Percentiles rank a stretch among this genome's conserved stretches.
phyloP scores from a whole-genome alignment of 2,329 filamentous ascomycete genomes.

The Hymenoscyphus albidus region DNA sequence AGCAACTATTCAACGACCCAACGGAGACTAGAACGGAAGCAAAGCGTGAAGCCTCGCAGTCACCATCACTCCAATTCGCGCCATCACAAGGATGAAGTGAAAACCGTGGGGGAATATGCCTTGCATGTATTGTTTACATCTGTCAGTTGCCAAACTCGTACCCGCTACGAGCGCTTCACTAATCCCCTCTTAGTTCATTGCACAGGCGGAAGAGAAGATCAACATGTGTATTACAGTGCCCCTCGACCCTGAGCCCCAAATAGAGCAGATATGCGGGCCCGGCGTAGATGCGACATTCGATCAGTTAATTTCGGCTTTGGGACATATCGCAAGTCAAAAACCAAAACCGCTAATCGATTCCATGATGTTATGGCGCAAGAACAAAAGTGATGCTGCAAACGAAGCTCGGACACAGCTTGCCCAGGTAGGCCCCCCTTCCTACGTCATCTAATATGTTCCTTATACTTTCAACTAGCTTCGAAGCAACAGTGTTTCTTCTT shows the following conservation, averaged over 20 bases:
- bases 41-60: conserved; percentile 63
- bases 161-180: conserved; percentile 28
- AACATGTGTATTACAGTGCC: conserved; percentile 79
- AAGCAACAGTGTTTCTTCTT: conserved; percentile 18
- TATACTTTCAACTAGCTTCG: conserved; percentile 21
- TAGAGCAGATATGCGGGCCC: conserved; percentile 87
- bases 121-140: conserved; percentile 95
- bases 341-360: conserved; percentile 94
- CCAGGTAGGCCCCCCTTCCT: conserved; percentile 36
- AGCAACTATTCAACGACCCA: conserved; percentile 43
- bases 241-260: conserved; percentile 74
- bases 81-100: conserved; percentile 65
- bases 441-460: conserved; percentile 1
- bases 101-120: conserved; percentile 97
- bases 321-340: conserved; percentile 90
- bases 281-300: conserved; percentile 88
- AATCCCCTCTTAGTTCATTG: conserved; percentile 65
- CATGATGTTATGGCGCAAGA: conserved; percentile 97
- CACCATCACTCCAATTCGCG: conserved; percentile 64
- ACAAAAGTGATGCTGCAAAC: conserved; percentile 84
- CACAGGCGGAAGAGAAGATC: conserved; percentile 94
- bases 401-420: conserved; percentile 59
- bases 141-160: conserved; percentile 44
- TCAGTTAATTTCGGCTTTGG: conserved; percentile 86
- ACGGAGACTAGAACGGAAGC: conserved; percentile 56